Conservation (phyloP, 139 green algal genomes). For the Zygnema circumcarinatum region DNA sequence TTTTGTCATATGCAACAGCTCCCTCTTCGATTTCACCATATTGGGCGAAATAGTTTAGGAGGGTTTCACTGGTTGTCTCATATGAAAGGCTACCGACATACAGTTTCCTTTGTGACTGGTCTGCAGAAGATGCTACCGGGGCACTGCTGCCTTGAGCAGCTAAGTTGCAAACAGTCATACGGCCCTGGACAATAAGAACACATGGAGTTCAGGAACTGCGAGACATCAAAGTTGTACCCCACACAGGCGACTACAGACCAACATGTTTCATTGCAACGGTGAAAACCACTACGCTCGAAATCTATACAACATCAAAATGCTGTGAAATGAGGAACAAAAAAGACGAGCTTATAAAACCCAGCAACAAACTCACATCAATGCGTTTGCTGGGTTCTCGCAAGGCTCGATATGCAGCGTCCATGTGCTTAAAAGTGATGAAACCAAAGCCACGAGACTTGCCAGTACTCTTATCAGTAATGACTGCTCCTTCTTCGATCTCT, state of each 20-base stretch:
- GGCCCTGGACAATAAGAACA: slow-evolving; percentile 32
- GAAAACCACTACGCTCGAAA: too few species aligned
- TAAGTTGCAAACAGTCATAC: slow-evolving; percentile 51
- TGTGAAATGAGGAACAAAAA: background rate
- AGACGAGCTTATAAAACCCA: background rate
- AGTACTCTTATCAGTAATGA: slow-evolving; percentile 56
- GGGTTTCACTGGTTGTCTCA: slow-evolving; percentile 55
- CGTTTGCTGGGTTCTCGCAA: slow-evolving; percentile 42
- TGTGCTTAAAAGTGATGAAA: slow-evolving; percentile 62
- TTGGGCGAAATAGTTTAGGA: slow-evolving; percentile 42
- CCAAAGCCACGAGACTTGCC: slow-evolving; percentile 58
- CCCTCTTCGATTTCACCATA: slow-evolving; percentile 60
- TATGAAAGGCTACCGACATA: slow-evolving; percentile 60
- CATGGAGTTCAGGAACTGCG: too few species aligned
- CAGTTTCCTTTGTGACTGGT: slow-evolving; percentile 35
- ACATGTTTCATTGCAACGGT: too few species aligned
- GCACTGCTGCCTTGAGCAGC: slow-evolving; percentile 41
- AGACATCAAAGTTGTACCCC: too few species aligned
- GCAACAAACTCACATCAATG: slow-evolving; percentile 50
- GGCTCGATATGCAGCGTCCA: slow-evolving; percentile 47
- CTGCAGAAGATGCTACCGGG: background rate
- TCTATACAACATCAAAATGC: background rate
- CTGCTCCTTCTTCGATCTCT: slow-evolving; percentile 57
- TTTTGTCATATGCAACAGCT: slow-evolving; percentile 42
- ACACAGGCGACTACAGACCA: too few species aligned